phyloP scores from a whole-genome alignment of 192 early-diverging fungal genomes.

The Dissophora ornata region DNA sequence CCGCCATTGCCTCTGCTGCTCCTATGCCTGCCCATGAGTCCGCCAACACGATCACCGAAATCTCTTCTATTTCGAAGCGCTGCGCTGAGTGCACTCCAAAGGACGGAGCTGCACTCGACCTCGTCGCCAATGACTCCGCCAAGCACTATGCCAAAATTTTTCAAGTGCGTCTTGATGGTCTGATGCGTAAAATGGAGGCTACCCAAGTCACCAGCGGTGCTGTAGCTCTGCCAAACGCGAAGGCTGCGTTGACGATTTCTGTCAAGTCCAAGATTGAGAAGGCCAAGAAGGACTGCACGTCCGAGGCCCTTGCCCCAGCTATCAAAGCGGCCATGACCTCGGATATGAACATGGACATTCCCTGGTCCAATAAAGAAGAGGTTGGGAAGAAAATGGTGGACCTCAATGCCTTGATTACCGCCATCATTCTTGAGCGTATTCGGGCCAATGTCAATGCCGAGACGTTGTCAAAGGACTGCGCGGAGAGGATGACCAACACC shows the following conservation, averaged over 20 bases:
- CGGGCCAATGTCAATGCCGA: conserved; percentile 29
- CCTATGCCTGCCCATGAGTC: not conserved
- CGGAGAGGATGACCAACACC: conserved; percentile 47
- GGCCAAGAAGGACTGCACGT: conserved; percentile 24
- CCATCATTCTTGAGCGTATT: conserved; percentile 9
- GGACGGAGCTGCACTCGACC: conserved; percentile 12
- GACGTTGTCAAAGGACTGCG: conserved; percentile 38
- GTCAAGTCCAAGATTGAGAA: conserved; percentile 29
- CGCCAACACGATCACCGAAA: not conserved
- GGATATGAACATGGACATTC: conserved; percentile 12
- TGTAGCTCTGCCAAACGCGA: conserved; percentile 15
- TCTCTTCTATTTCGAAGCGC: conserved; percentile 16
- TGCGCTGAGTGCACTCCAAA: conserved; percentile 1
- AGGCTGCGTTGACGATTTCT: not conserved
- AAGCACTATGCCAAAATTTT: conserved; percentile 33
- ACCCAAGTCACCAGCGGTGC: conserved; percentile 20
- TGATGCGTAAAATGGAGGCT: conserved; percentile 16
- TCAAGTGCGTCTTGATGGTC: conserved; percentile 20
- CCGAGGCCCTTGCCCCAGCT: conserved; percentile 12
- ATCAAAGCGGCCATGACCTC: conserved; percentile 16
- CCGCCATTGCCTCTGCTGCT: conserved; percentile 17
- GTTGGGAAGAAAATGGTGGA: conserved; percentile 17
- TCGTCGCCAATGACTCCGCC: conserved; percentile 27
- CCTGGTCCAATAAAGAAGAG: conserved; percentile 11
- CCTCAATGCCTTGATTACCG: conserved; percentile 12